These are phyloP conservation scores for Acacia concinna DNA, from an alignment of 331 rosid genomes.

Conservation along the genomic window DNA sequence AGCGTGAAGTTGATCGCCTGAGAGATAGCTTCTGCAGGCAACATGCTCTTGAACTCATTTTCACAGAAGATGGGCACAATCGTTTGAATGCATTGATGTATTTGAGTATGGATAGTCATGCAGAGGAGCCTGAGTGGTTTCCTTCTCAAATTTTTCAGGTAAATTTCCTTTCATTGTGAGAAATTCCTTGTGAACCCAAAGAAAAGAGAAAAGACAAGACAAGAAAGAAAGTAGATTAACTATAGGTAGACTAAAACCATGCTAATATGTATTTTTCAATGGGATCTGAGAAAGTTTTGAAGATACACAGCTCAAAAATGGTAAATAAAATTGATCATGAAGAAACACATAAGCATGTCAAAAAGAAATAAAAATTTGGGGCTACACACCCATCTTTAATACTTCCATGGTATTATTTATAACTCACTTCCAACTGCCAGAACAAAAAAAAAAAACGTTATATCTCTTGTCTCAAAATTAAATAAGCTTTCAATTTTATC, in stretches of 20 bases:
- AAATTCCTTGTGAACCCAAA: background rate
- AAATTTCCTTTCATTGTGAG: background rate
- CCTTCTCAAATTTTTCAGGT: conserved; percentile 89
- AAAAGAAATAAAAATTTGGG: background rate
- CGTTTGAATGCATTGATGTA: conserved; percentile 61
- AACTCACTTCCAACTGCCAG: too few relatives aligned
- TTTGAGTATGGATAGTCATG: conserved; percentile 51
- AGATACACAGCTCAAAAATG: background rate
- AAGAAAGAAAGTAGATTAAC: background rate
- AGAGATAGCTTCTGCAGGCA: conserved; percentile 86
- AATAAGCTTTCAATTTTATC: too few relatives aligned
- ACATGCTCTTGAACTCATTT: conserved; percentile 87
- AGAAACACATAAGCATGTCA: background rate
- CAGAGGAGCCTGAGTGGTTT: conserved; percentile 79
- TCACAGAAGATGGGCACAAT: conserved; percentile 80
- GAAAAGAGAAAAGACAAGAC: background rate
- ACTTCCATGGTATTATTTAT: too few relatives aligned
- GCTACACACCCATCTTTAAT: background rate
- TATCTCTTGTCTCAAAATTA: too few relatives aligned
- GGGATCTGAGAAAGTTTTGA: background rate
- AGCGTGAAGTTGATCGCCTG: conserved; percentile 70
- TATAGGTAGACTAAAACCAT: background rate
- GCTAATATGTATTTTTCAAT: background rate
- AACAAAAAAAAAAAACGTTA: too few relatives aligned
- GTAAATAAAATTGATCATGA: background rate